phyloP scores from a whole-genome alignment of 73 alveolate species.

The Blepharisma stoltei region DNA sequence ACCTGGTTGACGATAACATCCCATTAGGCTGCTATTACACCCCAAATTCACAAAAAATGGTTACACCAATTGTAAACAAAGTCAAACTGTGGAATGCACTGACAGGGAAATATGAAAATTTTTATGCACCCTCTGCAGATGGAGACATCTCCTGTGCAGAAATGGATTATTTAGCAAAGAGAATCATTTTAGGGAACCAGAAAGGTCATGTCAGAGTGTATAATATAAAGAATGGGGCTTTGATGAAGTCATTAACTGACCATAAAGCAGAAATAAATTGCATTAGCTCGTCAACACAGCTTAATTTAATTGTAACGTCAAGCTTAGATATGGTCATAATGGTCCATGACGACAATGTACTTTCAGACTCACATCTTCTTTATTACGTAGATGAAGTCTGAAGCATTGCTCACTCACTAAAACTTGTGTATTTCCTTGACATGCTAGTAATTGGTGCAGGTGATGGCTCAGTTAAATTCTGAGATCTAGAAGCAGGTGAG shows the following conservation, averaged over 20 bases:
- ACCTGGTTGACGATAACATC: slow-evolving; percentile 63
- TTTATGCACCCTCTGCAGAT: slow-evolving; percentile 42
- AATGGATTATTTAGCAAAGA: slow-evolving; percentile 51
- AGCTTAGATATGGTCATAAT: not conserved
- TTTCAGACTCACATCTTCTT: not conserved
- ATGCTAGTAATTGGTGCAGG: not conserved
- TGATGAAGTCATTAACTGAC: slow-evolving; percentile 44
- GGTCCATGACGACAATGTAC: not conserved
- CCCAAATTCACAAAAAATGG: slow-evolving; percentile 43
- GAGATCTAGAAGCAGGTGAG: not conserved
- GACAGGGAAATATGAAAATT: slow-evolving; percentile 66
- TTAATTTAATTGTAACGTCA: not conserved
- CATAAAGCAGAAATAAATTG: not conserved
- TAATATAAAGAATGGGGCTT: slow-evolving; percentile 58
- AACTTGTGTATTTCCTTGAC: not conserved
- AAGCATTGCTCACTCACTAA: not conserved
- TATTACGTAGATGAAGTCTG: not conserved
- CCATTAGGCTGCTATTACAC: slow-evolving; percentile 67
- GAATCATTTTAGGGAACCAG: slow-evolving; percentile 67
- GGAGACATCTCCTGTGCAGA: slow-evolving; percentile 65
- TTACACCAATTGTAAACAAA: slow-evolving; percentile 61
- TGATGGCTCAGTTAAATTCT: not conserved
- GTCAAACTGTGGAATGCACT: slow-evolving; percentile 71
- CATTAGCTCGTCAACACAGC: not conserved
- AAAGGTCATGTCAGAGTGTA: slow-evolving; percentile 55